Base-by-base conservation (phyloP, 2,329 filamentous ascomycete genomes). In the Cercospora brassicicola region DNA sequence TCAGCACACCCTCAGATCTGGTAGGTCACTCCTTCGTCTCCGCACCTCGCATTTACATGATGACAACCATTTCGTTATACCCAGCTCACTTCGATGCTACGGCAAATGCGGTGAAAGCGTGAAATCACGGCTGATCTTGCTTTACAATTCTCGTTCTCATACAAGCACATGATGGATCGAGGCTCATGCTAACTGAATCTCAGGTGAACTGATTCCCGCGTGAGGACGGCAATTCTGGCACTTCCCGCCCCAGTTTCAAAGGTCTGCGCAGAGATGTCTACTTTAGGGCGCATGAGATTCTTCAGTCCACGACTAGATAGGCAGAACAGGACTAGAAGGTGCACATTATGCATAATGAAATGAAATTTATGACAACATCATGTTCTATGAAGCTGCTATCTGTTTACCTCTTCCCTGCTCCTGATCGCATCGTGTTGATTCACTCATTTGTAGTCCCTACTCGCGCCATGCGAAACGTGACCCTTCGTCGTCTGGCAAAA, bases 1-100 rank as follows among this genome's bases (percentile, higher is more conserved):
- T 3, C 11, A 23, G 20, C 23, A 23, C 48, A n/a, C 8, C 4
- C 10, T 13, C 31, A 31, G 15, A 13, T n/a, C 7, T 59, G 48
- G 62, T 64, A 64, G 20, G 62, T 31, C n/a, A 11, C 31, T 23
- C 3, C n/a, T 26, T 48, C 0, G 10, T 31, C 31, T 10, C 18
- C 13, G 6, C 11, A 36, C 33, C 23, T 45, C 15, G 20, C 62
- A 36, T 23, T 64, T 42, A n/a, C 62, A 57, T 57, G 62, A 64
- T 64, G 62, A 64, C 51, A 64, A 56, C 31, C 62, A 57, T 42
- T 64, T 56, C 48, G 51, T 59, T 59, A 57, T 64, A 64, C 62
- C 62, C 62, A 64, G 62, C 62, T 64, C 62, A 64, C 62, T 64
- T 56, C 62, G 62, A 64, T 64, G 62, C 60, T 62, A 62, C 39